Percentiles rank a stretch among this genome's conserved stretches.
Evolutionary conservation across 2,329 filamentous ascomycete genomes (phyloP).

Genomic region (Aschersonia sp.): DNA sequence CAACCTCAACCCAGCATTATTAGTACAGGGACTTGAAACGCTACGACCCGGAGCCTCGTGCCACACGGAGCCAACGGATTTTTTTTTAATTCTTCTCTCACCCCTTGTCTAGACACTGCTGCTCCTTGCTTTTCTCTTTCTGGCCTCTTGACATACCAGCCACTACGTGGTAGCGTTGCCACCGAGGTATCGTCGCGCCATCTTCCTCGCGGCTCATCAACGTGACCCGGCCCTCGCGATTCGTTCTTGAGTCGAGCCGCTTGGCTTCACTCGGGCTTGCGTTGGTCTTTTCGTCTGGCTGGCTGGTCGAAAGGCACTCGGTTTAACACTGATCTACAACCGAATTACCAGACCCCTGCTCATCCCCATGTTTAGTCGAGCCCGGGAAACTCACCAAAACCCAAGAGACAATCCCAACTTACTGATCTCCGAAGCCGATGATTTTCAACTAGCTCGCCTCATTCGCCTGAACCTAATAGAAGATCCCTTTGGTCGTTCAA

Average conservation of each 20-base stretch:
- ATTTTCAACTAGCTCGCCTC: conserved; percentile 1
- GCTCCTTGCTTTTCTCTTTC: not conserved
- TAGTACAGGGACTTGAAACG: conserved; percentile 8
- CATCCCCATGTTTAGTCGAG: conserved; percentile 23
- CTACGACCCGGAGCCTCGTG: conserved; percentile 1
- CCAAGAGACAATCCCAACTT: conserved; percentile 9
- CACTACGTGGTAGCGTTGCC: not conserved
- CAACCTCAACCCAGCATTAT: conserved; percentile 5
- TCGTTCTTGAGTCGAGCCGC: not conserved
- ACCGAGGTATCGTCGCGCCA: not conserved
- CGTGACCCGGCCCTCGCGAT: not conserved
- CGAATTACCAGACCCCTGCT: not conserved
- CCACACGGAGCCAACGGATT: conserved; percentile 1
- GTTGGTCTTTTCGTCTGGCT: not conserved
- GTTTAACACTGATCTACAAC: not conserved
- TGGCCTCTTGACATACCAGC: not conserved
- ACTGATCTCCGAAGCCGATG: conserved; percentile 2
- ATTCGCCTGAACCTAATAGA: not conserved
- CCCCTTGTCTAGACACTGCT: not conserved
- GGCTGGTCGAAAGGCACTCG: not conserved
- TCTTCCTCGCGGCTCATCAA: not conserved
- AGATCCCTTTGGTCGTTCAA: not conserved
- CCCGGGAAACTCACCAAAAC: conserved; percentile 14
- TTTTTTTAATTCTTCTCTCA: not conserved
- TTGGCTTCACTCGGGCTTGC: not conserved